Evolutionary conservation across 805 yeast species (phyloP), one percentile per base, ranked within the genome.

Genomic region (Komagataella pseudopastoris): DNA sequence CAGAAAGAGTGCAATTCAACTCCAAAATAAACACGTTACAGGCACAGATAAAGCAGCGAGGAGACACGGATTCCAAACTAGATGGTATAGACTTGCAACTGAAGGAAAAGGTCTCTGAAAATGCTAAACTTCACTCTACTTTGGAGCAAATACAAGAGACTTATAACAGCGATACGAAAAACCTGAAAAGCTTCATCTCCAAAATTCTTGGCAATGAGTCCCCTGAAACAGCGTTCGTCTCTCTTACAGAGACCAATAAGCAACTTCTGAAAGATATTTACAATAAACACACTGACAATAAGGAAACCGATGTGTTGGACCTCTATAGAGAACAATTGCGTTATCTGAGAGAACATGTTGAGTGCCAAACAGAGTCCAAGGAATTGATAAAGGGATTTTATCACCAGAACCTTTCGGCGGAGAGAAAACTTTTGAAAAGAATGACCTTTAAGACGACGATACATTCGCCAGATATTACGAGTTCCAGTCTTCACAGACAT

Each of bases 401-500:
- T 23, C 55, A 56, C 20, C 47, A 56, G 45, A 62, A 62, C 53
- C 51, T 66, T 16, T 22, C 45, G 18, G 54, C 50, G 20, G 68
- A 64, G 47, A 56, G 64, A 46, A 53, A 51, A 45, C 56, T 67
- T 23, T 53, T 61, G 45, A 60, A 51, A 45, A 56, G 52, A 44
- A 47, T 60, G 46, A 53, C 55, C 20, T 23, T 16, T 4, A 44
- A 20, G 6, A 10, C 18, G 45, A 50, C 20, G 17, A 46, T 45
- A 67, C 69, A 70, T 62, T 71, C 39, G 12, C 39, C 39, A 7
- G 39, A 30, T 30, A 30, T 30, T 30, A 30, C 39, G 14, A 30
- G 39, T 30, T 7, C 39, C 39, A 10, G 39, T 14, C 39, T 48
- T 68, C 63, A 30, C 76, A 75, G 24, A 63, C 76, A 63, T 60